Conservation (phyloP, 177 flowering plant genomes). For the Tripterygium wilfordii region DNA sequence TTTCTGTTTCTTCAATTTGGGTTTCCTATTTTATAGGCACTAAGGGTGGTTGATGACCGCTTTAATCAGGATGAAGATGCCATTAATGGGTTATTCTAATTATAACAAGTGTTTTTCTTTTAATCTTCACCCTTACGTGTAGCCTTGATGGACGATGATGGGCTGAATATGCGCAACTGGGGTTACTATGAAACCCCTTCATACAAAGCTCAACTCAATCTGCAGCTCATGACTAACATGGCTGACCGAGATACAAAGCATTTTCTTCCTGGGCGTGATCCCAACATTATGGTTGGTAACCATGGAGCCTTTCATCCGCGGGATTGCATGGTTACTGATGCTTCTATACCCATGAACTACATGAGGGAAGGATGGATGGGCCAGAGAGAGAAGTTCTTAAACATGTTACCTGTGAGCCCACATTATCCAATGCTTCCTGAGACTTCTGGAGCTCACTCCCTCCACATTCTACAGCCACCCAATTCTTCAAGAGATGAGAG, state of each 20-base stretch:
- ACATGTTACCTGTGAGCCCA: constrained; percentile 35
- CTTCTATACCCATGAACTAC: constrained; percentile 43
- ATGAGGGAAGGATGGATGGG: constrained; percentile 33
- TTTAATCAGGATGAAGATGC: constrained; percentile 1
- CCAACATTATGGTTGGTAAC: constrained; percentile 27
- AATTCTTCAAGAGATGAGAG: constrained; percentile 27
- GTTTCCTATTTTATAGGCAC: no score
- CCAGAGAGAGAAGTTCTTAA: constrained; percentile 37
- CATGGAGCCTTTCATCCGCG: constrained; percentile 50
- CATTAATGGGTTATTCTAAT: constrained; percentile 7
- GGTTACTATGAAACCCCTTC: constrained; percentile 67
- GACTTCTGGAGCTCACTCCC: constrained; percentile 29
- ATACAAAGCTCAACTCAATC: constrained; percentile 45
- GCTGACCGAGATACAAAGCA: constrained; percentile 54
- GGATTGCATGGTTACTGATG: constrained; percentile 36
- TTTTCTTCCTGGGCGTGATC: constrained; percentile 45
- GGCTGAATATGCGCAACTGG: constrained; percentile 72
- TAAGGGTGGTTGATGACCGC: no score
- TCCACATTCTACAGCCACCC: constrained; percentile 46
- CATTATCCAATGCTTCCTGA: constrained; percentile 31
- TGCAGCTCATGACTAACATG: constrained; percentile 65
- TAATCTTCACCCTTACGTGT: not conserved
- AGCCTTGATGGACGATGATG: constrained; percentile 68
- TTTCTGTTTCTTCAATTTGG: no score
- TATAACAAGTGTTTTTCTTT: not conserved